Evolutionary conservation across 495 filamentous ascomycete genomes (phyloP).

Genomic region (Hypoxylon lienhwacheense): DNA sequence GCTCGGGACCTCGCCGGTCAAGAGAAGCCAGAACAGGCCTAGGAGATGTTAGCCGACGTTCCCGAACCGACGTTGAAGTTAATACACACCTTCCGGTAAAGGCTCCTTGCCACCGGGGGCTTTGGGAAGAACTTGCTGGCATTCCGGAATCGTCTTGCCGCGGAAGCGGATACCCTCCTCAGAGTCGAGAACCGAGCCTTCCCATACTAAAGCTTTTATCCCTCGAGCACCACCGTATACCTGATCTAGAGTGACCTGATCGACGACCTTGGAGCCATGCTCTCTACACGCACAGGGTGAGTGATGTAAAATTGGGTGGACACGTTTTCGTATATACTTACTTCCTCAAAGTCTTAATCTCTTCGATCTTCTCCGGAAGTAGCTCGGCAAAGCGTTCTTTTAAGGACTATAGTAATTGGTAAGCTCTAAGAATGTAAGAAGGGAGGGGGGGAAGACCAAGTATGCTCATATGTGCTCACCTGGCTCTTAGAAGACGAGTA

Average conservation of each 20-base stretch:
- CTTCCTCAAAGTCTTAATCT: slow-evolving; percentile 98
- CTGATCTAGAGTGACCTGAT: slow-evolving; percentile 98
- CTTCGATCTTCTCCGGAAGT: slow-evolving; percentile 92
- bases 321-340: slow-evolving; percentile 50
- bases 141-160: slow-evolving; percentile 97
- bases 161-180: slow-evolving; percentile 99
- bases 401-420: slow-evolving; percentile 66
- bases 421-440: slow-evolving; percentile 31
- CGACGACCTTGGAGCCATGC: slow-evolving; percentile 89
- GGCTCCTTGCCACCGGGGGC: slow-evolving; percentile 94
- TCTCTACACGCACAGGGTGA: slow-evolving; percentile 59
- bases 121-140: slow-evolving; percentile 95
- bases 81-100: slow-evolving; percentile 79
- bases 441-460: slow-evolving; percentile 18
- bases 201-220: slow-evolving; percentile 98
- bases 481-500: slow-evolving; percentile 85
- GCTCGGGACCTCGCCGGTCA: slow-evolving; percentile 94
- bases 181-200: slow-evolving; percentile 96
- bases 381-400: slow-evolving; percentile 98
- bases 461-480: slow-evolving; percentile 54
- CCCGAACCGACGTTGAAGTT: not conserved
- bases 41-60: slow-evolving; percentile 24
- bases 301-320: slow-evolving; percentile 3
- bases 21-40: slow-evolving; percentile 98
- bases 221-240: slow-evolving; percentile 99